phyloP scores from a whole-genome alignment of 169 alveolate species.

The Plasmodium coatneyi region DNA sequence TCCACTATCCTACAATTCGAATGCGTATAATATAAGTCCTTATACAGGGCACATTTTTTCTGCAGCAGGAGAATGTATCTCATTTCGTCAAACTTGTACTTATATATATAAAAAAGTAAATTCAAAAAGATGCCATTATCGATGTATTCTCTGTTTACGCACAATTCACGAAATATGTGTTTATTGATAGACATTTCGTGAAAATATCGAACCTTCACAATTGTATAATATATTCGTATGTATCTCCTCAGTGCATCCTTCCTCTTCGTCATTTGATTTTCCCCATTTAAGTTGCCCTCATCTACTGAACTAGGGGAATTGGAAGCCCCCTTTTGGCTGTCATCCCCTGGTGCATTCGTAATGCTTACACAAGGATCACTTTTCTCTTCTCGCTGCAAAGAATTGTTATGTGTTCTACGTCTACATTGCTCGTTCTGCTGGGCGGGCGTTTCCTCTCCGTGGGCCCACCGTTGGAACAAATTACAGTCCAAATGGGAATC shows the following conservation, averaged over 20 bases:
- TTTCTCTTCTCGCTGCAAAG: neutral
- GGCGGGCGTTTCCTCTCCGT: neutral
- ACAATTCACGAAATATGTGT: conserved; percentile 73
- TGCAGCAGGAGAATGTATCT: conserved; percentile 55
- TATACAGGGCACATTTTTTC: conserved; percentile 49
- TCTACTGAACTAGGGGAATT: neutral
- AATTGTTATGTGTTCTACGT: neutral
- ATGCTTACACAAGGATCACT: neutral
- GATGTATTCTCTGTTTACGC: conserved; percentile 34
- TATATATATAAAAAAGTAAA: conserved; percentile 43
- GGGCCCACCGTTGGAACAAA: neutral
- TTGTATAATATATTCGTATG: conserved; percentile 22
- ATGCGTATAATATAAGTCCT: conserved; percentile 59
- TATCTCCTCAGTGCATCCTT: conserved; percentile 1
- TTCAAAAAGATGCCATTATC: conserved; percentile 28
- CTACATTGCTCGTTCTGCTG: neutral
- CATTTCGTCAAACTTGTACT: conserved; percentile 54
- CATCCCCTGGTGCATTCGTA: neutral
- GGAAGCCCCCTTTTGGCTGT: neutral
- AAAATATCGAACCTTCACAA: conserved; percentile 50
- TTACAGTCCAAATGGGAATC: neutral
- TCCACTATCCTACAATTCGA: conserved; percentile 38
- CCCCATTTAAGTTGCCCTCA: neutral
- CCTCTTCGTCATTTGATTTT: neutral
- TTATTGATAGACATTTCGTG: conserved; percentile 64